Base-by-base conservation (phyloP, 345 rosid species). In the Lepidium africanum region DNA sequence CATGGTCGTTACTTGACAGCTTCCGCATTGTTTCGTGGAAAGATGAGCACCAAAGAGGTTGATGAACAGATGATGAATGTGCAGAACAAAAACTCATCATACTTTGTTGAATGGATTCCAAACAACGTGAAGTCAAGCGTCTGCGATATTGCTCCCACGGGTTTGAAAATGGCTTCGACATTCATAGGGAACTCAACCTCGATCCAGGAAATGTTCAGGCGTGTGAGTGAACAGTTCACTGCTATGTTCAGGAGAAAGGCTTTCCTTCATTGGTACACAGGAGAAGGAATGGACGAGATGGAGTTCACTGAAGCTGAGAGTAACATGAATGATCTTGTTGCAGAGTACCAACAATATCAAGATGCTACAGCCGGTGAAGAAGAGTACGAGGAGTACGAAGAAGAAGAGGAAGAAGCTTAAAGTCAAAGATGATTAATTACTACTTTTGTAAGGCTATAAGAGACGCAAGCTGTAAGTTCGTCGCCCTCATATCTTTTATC, bases 1-100 rank as follows among this genome's bases (percentile, higher is more conserved):
- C 80, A 77, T 37, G 80, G 80, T 1, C 80, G 80, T 48, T 77
- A 77, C 76, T 67, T 77, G 57, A 77, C 80, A 41, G 80, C 77
- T 2, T 77, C 80, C 1, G 80, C 80, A 19, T 6, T 77, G 32
- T 77, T 77, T 74, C 80, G 80, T 59, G 80, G 80, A 40, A 77
- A 72, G 64, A 77, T 77, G 80, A 77, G 80, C 41, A 77, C 80
- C 8, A 72, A 72, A 50, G 77, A 73, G 41, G 77, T 73, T 3
- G 77, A 73, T 50, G 77, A 73, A 17, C 77, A 73, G 61, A 73
- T 73, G 77, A 73, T 73, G 66, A 73, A 73, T 36, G 72, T 73
- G 33, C 77, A 73, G 48, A 73, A 73, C 77, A 73, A 73, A 21
- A 73, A 73, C 72, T 73, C 77, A 0, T 73, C 77, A 3, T 73